Evolutionary conservation across 2,329 filamentous ascomycete genomes (phyloP).

Genomic region (Basipetospora chlamydospora): DNA sequence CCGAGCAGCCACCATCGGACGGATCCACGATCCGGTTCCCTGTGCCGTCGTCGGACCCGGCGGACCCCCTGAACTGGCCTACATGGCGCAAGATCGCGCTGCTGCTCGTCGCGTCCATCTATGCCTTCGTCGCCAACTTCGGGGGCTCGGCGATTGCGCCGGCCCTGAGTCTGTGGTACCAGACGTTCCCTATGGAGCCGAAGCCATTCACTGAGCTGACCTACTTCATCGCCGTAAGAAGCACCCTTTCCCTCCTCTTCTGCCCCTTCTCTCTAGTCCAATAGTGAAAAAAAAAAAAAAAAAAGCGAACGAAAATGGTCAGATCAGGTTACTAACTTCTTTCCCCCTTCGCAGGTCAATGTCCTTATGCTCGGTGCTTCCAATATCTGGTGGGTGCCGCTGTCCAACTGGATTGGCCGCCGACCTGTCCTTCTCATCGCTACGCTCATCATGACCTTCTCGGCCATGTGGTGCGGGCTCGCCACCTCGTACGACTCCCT

Average conservation of each 20-base stretch:
- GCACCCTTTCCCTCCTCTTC: background rate
- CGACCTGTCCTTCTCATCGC: slow-evolving; percentile 17
- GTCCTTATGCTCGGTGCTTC: slow-evolving; percentile 18
- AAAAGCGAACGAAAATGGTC: background rate
- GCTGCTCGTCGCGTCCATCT: slow-evolving; percentile 15
- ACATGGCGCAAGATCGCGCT: slow-evolving; percentile 17
- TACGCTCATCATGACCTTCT: slow-evolving; percentile 14
- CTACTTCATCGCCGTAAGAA: slow-evolving; percentile 16
- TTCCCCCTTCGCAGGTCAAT: slow-evolving; percentile 13
- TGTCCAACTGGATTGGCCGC: slow-evolving; percentile 20
- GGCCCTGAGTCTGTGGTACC: slow-evolving; percentile 17
- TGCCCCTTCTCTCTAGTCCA: background rate
- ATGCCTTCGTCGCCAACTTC: slow-evolving; percentile 21
- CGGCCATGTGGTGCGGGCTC: slow-evolving; percentile 14
- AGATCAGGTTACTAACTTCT: background rate
- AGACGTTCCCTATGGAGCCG: slow-evolving; percentile 14
- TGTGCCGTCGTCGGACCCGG: slow-evolving; percentile 15
- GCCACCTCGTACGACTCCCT: slow-evolving; percentile 45
- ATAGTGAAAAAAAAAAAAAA: background rate
- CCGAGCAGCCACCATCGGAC: too few species aligned
- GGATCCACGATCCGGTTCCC: slow-evolving; percentile 9
- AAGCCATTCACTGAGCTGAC: slow-evolving; percentile 14
- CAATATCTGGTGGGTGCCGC: slow-evolving; percentile 22
- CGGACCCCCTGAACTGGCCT: slow-evolving; percentile 21
- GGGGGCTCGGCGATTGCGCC: slow-evolving; percentile 17